A percentile compares a stretch with the other conserved stretches of the same genome.
Conservation (phyloP, 2,329 filamentous ascomycete species). For the Diaporthe sp. region DNA sequence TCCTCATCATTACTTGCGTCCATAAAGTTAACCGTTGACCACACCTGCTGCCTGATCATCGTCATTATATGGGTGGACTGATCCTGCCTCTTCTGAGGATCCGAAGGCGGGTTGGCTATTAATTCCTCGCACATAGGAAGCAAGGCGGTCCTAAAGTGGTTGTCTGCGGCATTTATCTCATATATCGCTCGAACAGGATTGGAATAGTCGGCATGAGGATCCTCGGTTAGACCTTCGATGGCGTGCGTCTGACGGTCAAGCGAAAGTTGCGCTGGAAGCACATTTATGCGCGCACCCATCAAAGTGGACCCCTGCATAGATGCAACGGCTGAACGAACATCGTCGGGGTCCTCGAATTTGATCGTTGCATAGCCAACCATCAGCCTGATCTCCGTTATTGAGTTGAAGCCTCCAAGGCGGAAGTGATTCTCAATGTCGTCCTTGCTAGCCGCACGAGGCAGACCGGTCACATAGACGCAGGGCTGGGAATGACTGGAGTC, state of each 20-base stretch:
- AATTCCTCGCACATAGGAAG: background rate
- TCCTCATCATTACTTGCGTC: background rate
- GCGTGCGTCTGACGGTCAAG: rapidly evolving
- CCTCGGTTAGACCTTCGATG: background rate
- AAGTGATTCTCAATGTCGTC: background rate
- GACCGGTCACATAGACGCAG: background rate
- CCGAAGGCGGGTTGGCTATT: background rate
- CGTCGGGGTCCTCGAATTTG: background rate
- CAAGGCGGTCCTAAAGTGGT: background rate
- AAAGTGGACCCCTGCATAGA: background rate
- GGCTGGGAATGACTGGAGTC: background rate
- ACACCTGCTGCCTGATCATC: background rate
- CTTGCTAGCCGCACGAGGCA: background rate
- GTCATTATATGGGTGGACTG: background rate
- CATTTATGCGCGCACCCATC: background rate
- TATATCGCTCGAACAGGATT: background rate
- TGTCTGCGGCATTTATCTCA: background rate
- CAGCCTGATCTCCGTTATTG: background rate
- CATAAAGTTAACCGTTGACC: background rate
- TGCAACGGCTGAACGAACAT: background rate
- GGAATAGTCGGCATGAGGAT: background rate
- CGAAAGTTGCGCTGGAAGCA: background rate
- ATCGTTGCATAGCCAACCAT: background rate
- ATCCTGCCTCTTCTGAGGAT: background rate
- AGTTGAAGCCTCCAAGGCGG: too few species aligned